phyloP scores from a whole-genome alignment of 768 basidiomycete species.

The Rhizopogon vinicolor region DNA sequence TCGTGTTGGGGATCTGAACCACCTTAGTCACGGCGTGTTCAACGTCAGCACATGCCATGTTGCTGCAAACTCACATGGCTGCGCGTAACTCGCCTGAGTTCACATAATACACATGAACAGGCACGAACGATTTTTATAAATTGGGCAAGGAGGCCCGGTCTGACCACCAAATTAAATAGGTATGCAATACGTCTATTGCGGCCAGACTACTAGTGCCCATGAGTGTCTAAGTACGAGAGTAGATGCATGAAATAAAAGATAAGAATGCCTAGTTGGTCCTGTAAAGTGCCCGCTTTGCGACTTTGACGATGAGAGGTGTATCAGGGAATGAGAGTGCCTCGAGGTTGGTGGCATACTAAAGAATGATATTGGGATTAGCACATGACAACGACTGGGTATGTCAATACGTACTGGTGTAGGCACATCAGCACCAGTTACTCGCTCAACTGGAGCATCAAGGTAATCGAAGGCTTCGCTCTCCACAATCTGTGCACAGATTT shows the following conservation, averaged over 20 bases:
- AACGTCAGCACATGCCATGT: no score
- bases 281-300: constrained; percentile 90
- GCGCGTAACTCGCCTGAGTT: no score
- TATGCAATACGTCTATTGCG: constrained; percentile 14
- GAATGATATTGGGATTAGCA: constrained; percentile 6
- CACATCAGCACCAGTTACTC: constrained; percentile 95
- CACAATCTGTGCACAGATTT: constrained; percentile 95
- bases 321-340: constrained; percentile 94
- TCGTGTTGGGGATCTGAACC: no score
- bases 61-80: no score
- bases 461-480: constrained; percentile 99
- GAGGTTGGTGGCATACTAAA: constrained; percentile 84
- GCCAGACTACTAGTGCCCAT: constrained; percentile 12
- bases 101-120: neutral
- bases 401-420: constrained; percentile 79
- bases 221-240: constrained; percentile 8
- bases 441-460: constrained; percentile 97
- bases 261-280: constrained; percentile 57
- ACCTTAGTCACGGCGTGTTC: no score
- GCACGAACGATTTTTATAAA: neutral
- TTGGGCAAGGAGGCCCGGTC: neutral
- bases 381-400: constrained; percentile 4
- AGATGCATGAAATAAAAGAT: constrained; percentile 7
- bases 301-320: constrained; percentile 86
- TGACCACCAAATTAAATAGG: neutral